These are phyloP conservation scores for Carex arenaria DNA, from an alignment of 202 grass and related monocot species.

Conservation along the genomic window DNA sequence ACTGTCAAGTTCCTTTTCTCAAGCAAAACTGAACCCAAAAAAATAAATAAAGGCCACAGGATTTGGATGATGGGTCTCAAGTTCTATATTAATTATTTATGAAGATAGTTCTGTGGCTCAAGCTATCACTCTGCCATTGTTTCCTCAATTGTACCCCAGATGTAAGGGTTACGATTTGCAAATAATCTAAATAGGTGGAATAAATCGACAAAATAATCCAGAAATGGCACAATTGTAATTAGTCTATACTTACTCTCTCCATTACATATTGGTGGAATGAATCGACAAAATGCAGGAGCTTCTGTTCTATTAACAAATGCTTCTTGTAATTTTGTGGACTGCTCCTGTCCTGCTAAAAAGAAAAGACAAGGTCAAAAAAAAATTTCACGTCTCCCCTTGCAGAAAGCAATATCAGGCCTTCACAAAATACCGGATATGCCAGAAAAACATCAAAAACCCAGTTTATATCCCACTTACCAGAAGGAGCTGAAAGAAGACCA, in stretches of 20 bases:
- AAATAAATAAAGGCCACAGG: background rate
- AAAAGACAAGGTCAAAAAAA: constrained; percentile 8
- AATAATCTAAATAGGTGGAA: background rate
- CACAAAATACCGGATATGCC: background rate
- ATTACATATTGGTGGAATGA: constrained; percentile 94
- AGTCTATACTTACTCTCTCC: constrained; percentile 57
- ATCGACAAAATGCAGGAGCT: constrained; percentile 92
- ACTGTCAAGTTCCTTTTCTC: background rate
- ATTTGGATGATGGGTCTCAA: background rate
- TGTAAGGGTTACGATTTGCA: background rate
- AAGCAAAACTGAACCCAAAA: background rate
- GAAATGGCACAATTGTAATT: background rate
- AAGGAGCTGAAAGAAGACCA: background rate
- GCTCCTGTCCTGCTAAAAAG: constrained; percentile 47
- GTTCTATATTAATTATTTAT: background rate
- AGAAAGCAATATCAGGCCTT: background rate
- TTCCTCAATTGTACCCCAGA: background rate
- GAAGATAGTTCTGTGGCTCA: background rate
- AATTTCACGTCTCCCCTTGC: background rate
- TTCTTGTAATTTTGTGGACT: constrained; percentile 56
- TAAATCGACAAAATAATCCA: background rate
- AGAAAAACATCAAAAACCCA: background rate
- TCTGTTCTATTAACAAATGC: constrained; percentile 86
- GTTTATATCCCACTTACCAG: background rate
- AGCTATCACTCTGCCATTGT: background rate